Evolutionary conservation across 2,329 filamentous ascomycete genomes (phyloP).

Genomic region (Davidsoniella eucalypti): DNA sequence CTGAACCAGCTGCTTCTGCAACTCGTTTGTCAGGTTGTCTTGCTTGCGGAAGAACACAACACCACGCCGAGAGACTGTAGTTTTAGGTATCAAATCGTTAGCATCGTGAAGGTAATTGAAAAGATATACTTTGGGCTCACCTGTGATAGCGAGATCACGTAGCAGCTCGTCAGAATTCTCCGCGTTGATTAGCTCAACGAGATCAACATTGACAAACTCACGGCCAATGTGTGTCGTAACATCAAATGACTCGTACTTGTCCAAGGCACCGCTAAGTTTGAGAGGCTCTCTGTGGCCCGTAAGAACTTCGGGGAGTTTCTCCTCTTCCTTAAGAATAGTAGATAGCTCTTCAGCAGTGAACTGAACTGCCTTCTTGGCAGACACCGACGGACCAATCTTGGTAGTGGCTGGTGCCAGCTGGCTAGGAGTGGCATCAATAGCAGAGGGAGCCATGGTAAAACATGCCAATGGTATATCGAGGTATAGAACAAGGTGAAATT

Average conservation of each 20-base stretch:
- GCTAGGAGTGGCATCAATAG: not conserved
- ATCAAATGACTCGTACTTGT: conserved; percentile 38
- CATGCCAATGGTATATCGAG: not conserved
- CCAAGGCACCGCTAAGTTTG: conserved; percentile 32
- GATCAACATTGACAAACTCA: conserved; percentile 41
- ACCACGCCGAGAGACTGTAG: conserved; percentile 46
- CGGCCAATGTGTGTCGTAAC: conserved; percentile 45
- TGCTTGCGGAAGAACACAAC: conserved; percentile 57
- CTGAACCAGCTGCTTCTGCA: conserved; percentile 49
- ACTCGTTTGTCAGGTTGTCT: conserved; percentile 40
- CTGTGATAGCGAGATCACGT: conserved; percentile 49
- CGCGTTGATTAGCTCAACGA: conserved; percentile 43
- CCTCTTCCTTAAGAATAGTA: not conserved
- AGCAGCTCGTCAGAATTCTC: conserved; percentile 46
- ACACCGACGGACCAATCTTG: not conserved
- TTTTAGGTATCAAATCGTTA: not conserved
- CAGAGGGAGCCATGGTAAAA: not conserved
- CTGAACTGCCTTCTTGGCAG: not conserved
- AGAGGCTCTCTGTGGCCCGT: conserved; percentile 22
- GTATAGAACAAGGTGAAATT: not conserved
- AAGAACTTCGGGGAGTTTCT: not conserved
- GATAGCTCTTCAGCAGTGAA: not conserved
- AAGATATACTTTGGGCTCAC: conserved; percentile 23
- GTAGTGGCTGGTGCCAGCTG: not conserved
- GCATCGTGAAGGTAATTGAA: not conserved